These are phyloP conservation scores for Cetradonia linearis DNA, from an alignment of 495 filamentous ascomycete species.

Conservation along the genomic window DNA sequence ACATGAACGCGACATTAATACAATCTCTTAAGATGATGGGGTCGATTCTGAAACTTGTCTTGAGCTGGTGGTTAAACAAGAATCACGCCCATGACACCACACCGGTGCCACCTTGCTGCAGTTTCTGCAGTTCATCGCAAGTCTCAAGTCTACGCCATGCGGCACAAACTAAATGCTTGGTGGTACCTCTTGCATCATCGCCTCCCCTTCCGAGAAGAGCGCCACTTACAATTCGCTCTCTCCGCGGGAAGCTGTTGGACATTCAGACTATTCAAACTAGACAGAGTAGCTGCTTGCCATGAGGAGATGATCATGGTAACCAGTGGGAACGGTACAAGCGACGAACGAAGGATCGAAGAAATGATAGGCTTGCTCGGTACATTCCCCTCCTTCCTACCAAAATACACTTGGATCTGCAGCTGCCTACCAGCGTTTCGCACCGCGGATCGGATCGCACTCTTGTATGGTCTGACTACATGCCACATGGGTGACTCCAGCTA, in stretches of 20 bases:
- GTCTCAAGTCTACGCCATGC: constrained; percentile 6
- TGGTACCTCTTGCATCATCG: constrained; percentile 18
- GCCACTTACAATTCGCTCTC: constrained; percentile 2
- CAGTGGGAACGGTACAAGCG: not conserved
- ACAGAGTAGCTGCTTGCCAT: not conserved
- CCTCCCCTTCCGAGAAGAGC: constrained; percentile 3
- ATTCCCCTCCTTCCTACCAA: not conserved
- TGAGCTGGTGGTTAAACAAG: not conserved
- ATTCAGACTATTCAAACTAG: constrained; percentile 1
- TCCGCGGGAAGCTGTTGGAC: constrained; percentile 6
- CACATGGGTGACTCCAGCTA: not conserved
- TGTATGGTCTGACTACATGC: not conserved
- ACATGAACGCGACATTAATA: not conserved
- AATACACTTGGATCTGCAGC: constrained; percentile 7
- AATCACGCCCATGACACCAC: not conserved
- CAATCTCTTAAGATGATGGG: not conserved
- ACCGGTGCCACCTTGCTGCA: not conserved
- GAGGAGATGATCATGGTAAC: not conserved
- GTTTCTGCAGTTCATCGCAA: not conserved
- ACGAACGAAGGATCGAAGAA: not conserved
- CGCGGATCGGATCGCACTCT: constrained; percentile 14
- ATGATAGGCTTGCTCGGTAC: not conserved
- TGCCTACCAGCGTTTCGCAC: constrained; percentile 8
- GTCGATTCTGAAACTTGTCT: not conserved
- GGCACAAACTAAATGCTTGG: constrained; percentile 8